Base-by-base conservation (phyloP, 495 filamentous ascomycete genomes). In the Xylaria longipes region DNA sequence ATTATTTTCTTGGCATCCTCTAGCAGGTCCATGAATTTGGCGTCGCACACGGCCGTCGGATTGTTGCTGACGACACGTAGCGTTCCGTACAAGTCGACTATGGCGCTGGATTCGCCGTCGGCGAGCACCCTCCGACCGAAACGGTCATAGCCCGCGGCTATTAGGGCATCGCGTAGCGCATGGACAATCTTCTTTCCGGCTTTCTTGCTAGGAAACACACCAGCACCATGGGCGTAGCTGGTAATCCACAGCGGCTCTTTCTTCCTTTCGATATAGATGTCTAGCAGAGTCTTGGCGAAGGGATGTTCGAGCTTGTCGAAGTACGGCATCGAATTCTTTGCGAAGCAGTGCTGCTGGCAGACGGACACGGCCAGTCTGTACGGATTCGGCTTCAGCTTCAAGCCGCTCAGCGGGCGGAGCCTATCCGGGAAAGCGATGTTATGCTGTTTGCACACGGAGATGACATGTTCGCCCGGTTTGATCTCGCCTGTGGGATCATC, bases 131-230 rank as follows among this genome's bases (percentile, higher is more conserved):
- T 77, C 46, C 73, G 83, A 25, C 91, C 91, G 29, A 85, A 72
- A n/a, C 73, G 63, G 75, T 89, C 86, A 72, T 86, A 90, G 1
- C 91, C 90, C 61, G 79, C 83, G 41, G 78, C 83, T 69, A 79
- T 83, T 72, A 94, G 80, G 22, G 86, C 87, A 60, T 87, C 81
- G 62, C 71, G 72, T 46, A 95, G 82, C 0, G 90, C 91, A 25
- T 80, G 74, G 41, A 82, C 78, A 12, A 89, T 50, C 78, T 86
- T 84, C 74, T 86, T 84, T 35, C 75, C 77, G 9, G 81, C 80
- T 84, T 81, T 87, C 5, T 78, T 84, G 50, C 89, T 84, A 20
- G 93, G 86, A 52, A 89, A 85, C 20, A 82, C 79, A 33, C 82
- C 85, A 35, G 70, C 78, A 22, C 58, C 84, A 8, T 68, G 76